Evolutionary conservation across 2,329 filamentous ascomycete genomes (phyloP).

Genomic region (Chrysoporthe cubensis): DNA sequence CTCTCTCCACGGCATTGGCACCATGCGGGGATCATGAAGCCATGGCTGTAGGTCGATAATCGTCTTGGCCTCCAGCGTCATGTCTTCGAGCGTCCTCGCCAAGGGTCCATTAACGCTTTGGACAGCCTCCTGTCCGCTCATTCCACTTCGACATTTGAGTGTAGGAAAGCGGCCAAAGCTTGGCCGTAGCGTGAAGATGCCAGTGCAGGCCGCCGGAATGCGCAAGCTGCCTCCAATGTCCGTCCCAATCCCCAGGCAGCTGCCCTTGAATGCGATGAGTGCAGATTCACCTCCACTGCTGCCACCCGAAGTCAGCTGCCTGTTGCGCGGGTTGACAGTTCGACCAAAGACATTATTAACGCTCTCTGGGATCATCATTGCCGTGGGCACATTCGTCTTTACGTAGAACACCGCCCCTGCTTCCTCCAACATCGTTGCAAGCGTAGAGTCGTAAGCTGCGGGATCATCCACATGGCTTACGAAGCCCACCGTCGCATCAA

Average conservation of each 20-base stretch:
- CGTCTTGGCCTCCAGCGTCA: constrained; percentile 57
- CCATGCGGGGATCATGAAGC: constrained; percentile 59
- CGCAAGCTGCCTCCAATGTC: constrained; percentile 65
- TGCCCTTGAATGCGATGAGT: constrained; percentile 62
- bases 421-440: constrained; percentile 47
- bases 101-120: constrained; percentile 67
- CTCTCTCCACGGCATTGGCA: constrained; percentile 61
- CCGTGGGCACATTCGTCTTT: constrained; percentile 63
- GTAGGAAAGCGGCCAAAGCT: constrained; percentile 65
- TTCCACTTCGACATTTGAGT: constrained; percentile 54
- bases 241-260: constrained; percentile 64
- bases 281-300: constrained; percentile 71
- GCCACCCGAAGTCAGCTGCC: constrained; percentile 63
- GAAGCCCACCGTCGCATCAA: constrained; percentile 68
- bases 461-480: constrained; percentile 64
- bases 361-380: constrained; percentile 69
- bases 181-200: constrained; percentile 60
- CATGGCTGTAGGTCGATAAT: constrained; percentile 59
- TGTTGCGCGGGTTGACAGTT: constrained; percentile 65
- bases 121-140: constrained; percentile 68
- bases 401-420: constrained; percentile 60
- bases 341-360: constrained; percentile 69
- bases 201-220: constrained; percentile 58
- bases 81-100: constrained; percentile 57
- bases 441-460: constrained; percentile 46